phyloP scores from a whole-genome alignment of 176 grass and related monocot species.

The Bothriochloa decipiens region DNA sequence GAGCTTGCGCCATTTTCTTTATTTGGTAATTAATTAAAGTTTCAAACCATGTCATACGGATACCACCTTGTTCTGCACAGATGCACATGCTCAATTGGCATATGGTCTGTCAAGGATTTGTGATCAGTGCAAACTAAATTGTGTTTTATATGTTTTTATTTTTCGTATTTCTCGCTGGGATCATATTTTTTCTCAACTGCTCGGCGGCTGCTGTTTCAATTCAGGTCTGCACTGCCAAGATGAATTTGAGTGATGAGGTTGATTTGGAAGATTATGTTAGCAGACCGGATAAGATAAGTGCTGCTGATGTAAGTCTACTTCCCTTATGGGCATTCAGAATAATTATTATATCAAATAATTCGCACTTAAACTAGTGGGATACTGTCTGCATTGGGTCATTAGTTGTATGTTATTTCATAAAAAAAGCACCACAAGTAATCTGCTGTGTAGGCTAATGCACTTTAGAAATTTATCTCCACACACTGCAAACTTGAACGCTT shows the following conservation, averaged over 20 bases:
- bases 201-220: neutral
- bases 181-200: neutral
- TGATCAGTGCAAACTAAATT: neutral
- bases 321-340: neutral
- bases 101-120: neutral
- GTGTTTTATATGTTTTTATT: neutral
- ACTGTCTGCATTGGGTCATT: neutral
- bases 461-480: neutral
- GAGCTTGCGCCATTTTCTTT: neutral
- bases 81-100: neutral
- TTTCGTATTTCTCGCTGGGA: neutral
- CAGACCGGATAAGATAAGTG: slow-evolving; percentile 97
- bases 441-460: neutral
- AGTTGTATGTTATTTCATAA: neutral
- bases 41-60: neutral
- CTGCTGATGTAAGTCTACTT: slow-evolving; percentile 76
- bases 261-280: slow-evolving; percentile 98
- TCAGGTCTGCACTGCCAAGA: slow-evolving; percentile 94
- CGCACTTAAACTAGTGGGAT: neutral
- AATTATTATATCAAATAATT: neutral
- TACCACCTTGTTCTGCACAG: neutral
- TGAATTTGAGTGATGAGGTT: slow-evolving; percentile 98
- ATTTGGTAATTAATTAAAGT: neutral
- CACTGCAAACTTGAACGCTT: neutral
- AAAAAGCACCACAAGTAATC: neutral